Evolutionary conservation across 495 filamentous ascomycete genomes (phyloP).

Genomic region (Terfezia boudieri): DNA sequence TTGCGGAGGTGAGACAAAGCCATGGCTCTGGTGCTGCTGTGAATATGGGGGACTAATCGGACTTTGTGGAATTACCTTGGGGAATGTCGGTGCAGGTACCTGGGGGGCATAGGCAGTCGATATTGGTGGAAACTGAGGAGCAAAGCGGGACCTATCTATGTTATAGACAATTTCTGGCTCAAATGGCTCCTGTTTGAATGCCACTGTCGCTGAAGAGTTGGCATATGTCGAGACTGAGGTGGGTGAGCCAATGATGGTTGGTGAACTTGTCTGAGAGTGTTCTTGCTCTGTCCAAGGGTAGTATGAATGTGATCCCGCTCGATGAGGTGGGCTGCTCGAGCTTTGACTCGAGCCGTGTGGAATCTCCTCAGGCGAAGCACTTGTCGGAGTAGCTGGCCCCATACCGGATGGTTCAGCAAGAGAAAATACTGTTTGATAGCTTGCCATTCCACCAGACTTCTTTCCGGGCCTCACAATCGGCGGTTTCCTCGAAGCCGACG

Average conservation of each 20-base stretch:
- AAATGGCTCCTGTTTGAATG: not conserved
- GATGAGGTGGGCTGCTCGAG: not conserved
- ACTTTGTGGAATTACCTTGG: not conserved
- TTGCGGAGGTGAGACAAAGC: constrained; percentile 5
- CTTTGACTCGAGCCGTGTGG: not conserved
- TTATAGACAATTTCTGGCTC: not conserved
- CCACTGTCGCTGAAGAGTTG: constrained; percentile 8
- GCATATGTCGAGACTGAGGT: constrained; percentile 12
- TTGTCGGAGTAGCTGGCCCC: not conserved
- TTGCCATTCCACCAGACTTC: constrained; percentile 16
- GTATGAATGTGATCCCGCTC: not conserved
- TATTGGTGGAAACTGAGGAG: not conserved
- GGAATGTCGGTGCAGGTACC: not conserved
- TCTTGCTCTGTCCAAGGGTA: not conserved
- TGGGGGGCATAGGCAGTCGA: not conserved
- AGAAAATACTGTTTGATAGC: constrained; percentile 18
- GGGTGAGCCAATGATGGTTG: not conserved
- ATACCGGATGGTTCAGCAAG: constrained; percentile 9
- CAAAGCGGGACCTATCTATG: not conserved
- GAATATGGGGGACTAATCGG: not conserved
- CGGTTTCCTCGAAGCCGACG: constrained; percentile 8
- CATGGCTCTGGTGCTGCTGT: not conserved
- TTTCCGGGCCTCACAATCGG: constrained; percentile 15
- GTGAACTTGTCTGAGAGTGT: not conserved
- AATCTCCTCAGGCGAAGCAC: not conserved